These are phyloP conservation scores for Rhododendron mucronatum DNA, from an alignment of 148 eudicot genomes.

Conservation along the genomic window DNA sequence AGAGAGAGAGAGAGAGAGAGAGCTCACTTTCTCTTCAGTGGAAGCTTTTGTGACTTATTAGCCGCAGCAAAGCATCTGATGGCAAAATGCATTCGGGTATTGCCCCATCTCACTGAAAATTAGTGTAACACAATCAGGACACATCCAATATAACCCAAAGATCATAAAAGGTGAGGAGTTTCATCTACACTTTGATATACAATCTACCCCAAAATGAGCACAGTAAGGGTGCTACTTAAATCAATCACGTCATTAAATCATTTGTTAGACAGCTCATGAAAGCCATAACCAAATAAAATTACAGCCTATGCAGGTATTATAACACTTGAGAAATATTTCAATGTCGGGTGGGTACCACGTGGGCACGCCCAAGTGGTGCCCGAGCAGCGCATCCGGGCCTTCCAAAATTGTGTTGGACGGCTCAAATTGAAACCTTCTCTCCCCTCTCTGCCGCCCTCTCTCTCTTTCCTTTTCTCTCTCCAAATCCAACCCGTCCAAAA, in stretches of 20 bases:
- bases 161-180: not conserved
- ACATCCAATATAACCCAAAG: not conserved
- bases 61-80: constrained; percentile 55
- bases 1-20: constrained; percentile 6
- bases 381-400: no score
- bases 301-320: not conserved
- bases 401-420: no score
- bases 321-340: no score
- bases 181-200: not conserved
- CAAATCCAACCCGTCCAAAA: no score
- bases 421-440: no score
- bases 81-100: constrained; percentile 22
- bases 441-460: no score
- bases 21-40: constrained; percentile 61
- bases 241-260: not conserved
- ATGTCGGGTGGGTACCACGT: no score
- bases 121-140: constrained; percentile 14
- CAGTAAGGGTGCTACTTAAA: not conserved
- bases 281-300: not conserved
- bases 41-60: constrained; percentile 43
- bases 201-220: not conserved
- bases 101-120: constrained; percentile 42
- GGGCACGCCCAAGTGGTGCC: no score
- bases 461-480: no score
- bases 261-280: not conserved